Percentiles rank a stretch among this genome's conserved stretches.
Evolutionary conservation across 164 flowering plant species (phyloP).

Genomic region (Paratinospora sagittata): DNA sequence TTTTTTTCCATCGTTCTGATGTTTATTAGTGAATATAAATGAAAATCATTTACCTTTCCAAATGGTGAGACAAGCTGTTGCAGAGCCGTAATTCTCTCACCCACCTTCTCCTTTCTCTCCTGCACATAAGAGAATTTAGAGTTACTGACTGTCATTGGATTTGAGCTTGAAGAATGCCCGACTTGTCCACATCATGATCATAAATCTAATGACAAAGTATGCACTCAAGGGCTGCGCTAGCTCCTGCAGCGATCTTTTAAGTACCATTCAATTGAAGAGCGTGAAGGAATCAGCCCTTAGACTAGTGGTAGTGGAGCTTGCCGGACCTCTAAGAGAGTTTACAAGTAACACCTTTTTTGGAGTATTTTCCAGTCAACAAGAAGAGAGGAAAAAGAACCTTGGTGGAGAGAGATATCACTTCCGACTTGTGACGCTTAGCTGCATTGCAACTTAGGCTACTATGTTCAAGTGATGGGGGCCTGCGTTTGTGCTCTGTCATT

Average conservation of each 20-base stretch:
- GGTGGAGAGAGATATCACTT: conserved; percentile 38
- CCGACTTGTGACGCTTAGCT: conserved; percentile 48
- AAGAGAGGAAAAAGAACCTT: conserved; percentile 36
- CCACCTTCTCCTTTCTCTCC: conserved; percentile 83
- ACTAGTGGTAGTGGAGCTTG: no score
- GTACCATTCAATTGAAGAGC: no score
- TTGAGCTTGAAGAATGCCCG: background rate
- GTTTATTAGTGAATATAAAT: no score
- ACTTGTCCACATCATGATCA: background rate
- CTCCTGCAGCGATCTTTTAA: conserved; percentile 1
- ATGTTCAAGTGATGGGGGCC: conserved; percentile 38
- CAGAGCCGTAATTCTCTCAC: conserved; percentile 61
- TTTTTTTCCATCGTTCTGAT: no score
- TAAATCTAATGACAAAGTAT: background rate
- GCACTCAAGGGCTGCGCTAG: background rate
- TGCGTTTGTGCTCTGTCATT: conserved; percentile 60
- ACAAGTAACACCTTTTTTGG: background rate
- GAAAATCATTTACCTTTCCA: conserved; percentile 54
- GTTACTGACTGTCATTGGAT: background rate
- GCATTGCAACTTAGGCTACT: conserved; percentile 28
- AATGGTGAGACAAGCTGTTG: conserved; percentile 92
- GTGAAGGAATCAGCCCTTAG: no score
- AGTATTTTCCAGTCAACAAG: background rate
- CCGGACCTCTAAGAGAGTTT: no score
- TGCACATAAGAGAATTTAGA: conserved; percentile 15